Evolutionary conservation across 176 grass and related monocot genomes (phyloP).

Genomic region (Cenchrus fungigraminus): DNA sequence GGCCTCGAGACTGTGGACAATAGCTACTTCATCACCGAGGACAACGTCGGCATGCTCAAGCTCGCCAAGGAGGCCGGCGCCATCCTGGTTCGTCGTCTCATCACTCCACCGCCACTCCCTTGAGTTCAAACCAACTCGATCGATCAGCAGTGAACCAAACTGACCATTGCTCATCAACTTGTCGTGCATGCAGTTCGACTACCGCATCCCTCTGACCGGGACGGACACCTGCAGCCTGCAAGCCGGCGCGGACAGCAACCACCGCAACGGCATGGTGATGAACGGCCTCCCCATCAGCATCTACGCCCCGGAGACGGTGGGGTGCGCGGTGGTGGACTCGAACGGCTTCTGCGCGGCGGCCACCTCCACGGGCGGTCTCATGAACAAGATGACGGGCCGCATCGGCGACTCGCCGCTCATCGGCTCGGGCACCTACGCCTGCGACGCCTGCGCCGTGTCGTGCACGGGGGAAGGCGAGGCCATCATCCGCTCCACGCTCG

Average conservation of each 20-base stretch:
- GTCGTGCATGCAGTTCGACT: conserved; percentile 62
- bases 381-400: conserved; percentile 94
- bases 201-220: conserved; percentile 62
- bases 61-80: conserved; percentile 85
- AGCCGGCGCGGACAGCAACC: conserved; percentile 23
- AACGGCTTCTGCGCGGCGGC: conserved; percentile 59
- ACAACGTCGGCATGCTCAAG: conserved; percentile 94
- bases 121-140: neutral
- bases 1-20: conserved; percentile 79
- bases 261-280: conserved; percentile 55
- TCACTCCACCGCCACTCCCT: neutral
- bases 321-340: conserved; percentile 73
- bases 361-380: conserved; percentile 81
- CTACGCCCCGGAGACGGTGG: conserved; percentile 95
- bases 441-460: conserved; percentile 65
- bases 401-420: conserved; percentile 94
- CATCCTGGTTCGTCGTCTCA: conserved; percentile 57
- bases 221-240: conserved; percentile 61
- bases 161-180: neutral
- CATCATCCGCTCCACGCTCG: conserved; percentile 90
- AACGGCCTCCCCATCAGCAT: conserved; percentile 93
- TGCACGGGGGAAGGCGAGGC: conserved; percentile 95
- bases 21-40: conserved; percentile 91
- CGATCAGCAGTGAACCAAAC: neutral
- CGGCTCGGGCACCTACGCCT: conserved; percentile 85